A percentile compares a stretch with the other conserved stretches of the same genome.
phyloP scores from a whole-genome alignment of 1,284 basidiomycete genomes.

The Cutaneotrichosporon cutaneum region DNA sequence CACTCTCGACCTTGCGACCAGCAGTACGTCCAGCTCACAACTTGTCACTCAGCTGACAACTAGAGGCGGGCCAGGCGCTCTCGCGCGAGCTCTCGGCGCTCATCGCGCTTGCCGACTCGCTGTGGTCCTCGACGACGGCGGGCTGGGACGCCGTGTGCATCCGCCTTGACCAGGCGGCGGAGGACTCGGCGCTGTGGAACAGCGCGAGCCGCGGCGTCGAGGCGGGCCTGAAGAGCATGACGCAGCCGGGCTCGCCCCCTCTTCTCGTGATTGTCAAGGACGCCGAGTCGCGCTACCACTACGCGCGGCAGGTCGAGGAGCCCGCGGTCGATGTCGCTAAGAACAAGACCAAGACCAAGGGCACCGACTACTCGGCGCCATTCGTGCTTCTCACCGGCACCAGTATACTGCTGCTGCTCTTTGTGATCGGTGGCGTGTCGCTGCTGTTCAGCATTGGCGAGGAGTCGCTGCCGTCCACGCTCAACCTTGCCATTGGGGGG shows the following conservation, averaged over 20 bases:
- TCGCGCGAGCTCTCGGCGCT: conserved; percentile 46
- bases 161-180: conserved; percentile 33
- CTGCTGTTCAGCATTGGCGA: conserved; percentile 46
- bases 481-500: conserved; percentile 47
- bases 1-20: conserved; percentile 18
- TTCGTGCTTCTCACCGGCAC: conserved; percentile 49
- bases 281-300: conserved; percentile 9
- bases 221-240: conserved; percentile 50
- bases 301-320: conserved; percentile 13
- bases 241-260: conserved; percentile 42
- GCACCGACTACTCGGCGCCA: conserved; percentile 28
- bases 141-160: conserved; percentile 49
- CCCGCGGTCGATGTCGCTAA: conserved; percentile 27
- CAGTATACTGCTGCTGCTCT: conserved; percentile 34
- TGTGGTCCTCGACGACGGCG: conserved; percentile 29
- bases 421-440: conserved; percentile 35
- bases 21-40: background rate
- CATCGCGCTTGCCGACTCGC: conserved; percentile 43
- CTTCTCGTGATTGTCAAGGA: conserved; percentile 47
- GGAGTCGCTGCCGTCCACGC: conserved; percentile 49
- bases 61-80: conserved; percentile 44
- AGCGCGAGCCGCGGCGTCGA: conserved; percentile 41
- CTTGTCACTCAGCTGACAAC: conserved; percentile 12
- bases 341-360: conserved; percentile 45
- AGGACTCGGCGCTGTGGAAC: conserved; percentile 39